Conservation (phyloP, 2,329 filamentous ascomycete species). For the Ceratocystis cubensis region DNA sequence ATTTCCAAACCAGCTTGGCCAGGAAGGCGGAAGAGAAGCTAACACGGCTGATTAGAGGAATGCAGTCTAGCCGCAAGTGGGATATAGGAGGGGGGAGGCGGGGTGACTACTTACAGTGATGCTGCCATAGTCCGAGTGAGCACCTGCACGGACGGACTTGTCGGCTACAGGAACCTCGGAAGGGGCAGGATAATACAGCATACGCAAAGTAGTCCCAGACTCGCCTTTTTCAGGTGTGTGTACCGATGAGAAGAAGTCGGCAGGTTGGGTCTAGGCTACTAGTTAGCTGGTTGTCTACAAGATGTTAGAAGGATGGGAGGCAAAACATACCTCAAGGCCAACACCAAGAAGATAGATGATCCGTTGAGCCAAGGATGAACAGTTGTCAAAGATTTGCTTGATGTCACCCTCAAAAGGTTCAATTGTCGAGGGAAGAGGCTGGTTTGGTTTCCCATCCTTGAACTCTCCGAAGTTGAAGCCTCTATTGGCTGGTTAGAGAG, state of each 20-base stretch:
- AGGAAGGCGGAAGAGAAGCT: slow-evolving; percentile 68
- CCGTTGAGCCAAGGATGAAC: slow-evolving; percentile 57
- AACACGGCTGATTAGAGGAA: neutral
- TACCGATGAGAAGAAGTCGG: slow-evolving; percentile 43
- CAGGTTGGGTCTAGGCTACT: slow-evolving; percentile 29
- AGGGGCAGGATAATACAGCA: slow-evolving; percentile 58
- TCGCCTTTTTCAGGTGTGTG: slow-evolving; percentile 35
- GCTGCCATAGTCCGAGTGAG: slow-evolving; percentile 77
- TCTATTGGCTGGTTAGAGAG: slow-evolving; percentile 34
- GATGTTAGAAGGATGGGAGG: neutral
- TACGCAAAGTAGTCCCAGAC: slow-evolving; percentile 50
- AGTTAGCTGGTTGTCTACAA: slow-evolving; percentile 25
- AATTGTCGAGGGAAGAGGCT: slow-evolving; percentile 61
- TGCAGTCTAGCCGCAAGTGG: neutral
- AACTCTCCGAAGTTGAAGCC: slow-evolving; percentile 89
- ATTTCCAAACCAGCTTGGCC: slow-evolving; percentile 83
- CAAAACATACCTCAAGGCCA: slow-evolving; percentile 49
- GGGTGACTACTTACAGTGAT: slow-evolving; percentile 33
- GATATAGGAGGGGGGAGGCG: neutral
- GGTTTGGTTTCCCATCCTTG: slow-evolving; percentile 52
- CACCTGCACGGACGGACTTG: slow-evolving; percentile 62
- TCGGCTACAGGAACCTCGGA: slow-evolving; percentile 25
- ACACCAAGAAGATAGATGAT: slow-evolving; percentile 67
- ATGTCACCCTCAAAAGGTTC: slow-evolving; percentile 47
- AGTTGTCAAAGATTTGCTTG: slow-evolving; percentile 53